Evolutionary conservation across 306 rosid species (phyloP).

Genomic region (Benincasa hispida): DNA sequence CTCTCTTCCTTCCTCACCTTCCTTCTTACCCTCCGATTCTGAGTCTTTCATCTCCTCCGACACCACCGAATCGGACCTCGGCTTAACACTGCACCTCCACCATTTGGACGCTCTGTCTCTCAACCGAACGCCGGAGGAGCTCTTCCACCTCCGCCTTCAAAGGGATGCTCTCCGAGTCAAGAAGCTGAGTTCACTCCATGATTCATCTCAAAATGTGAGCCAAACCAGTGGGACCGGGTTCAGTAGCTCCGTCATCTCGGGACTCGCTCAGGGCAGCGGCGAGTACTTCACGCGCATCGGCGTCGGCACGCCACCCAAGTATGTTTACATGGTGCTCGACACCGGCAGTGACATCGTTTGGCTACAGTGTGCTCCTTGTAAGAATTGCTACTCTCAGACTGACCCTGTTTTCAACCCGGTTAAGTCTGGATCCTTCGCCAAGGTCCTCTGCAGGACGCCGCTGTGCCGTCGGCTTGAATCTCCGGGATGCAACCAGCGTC

Average conservation of each 20-base stretch:
- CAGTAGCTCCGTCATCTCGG: constrained; percentile 76
- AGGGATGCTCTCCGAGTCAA: constrained; percentile 53
- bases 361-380: constrained; percentile 86
- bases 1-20: constrained; percentile 35
- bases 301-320: constrained; percentile 66
- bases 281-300: constrained; percentile 96
- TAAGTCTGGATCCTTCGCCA: constrained; percentile 39
- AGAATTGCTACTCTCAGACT: constrained; percentile 59
- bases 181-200: constrained; percentile 7
- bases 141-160: constrained; percentile 51
- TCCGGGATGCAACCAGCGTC: constrained; percentile 35
- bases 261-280: constrained; percentile 79
- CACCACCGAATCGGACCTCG: neutral
- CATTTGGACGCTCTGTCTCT: constrained; percentile 53
- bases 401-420: constrained; percentile 71
- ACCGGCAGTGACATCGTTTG: constrained; percentile 90
- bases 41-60: neutral
- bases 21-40: constrained; percentile 36
- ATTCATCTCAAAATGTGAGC: constrained; percentile 1
- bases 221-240: constrained; percentile 14
- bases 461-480: constrained; percentile 56
- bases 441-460: constrained; percentile 54
- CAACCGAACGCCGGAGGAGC: constrained; percentile 44
- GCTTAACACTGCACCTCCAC: constrained; percentile 36
- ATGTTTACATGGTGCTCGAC: constrained; percentile 73